A percentile compares a stretch with the other conserved stretches of the same genome.
Evolutionary conservation across 805 yeast species (phyloP).

Genomic region (Starmerella sp.): DNA sequence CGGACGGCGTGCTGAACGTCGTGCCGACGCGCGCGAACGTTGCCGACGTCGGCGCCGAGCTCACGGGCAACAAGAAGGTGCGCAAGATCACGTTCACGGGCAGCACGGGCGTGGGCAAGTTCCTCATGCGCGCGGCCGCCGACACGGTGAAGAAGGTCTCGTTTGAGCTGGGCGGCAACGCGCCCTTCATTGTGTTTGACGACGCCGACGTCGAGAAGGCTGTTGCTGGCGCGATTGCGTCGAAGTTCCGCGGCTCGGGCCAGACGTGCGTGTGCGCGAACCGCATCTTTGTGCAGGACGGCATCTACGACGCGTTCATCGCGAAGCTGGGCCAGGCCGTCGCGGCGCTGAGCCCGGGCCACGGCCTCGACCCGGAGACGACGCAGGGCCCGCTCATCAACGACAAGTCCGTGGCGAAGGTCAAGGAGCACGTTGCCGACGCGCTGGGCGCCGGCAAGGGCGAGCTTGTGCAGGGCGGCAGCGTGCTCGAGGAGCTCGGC

Average conservation of each 20-base stretch:
- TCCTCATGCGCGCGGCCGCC: slow-evolving; percentile 49
- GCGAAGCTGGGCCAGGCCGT: slow-evolving; percentile 39
- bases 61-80: slow-evolving; percentile 46
- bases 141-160: slow-evolving; percentile 58
- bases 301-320: slow-evolving; percentile 52
- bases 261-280: slow-evolving; percentile 78
- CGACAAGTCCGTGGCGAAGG: slow-evolving; percentile 49
- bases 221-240: slow-evolving; percentile 50
- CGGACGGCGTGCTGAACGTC: slow-evolving; percentile 57
- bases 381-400: slow-evolving; percentile 74
- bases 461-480: slow-evolving; percentile 51
- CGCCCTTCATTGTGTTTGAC: slow-evolving; percentile 64
- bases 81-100: slow-evolving; percentile 70
- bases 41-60: slow-evolving; percentile 40
- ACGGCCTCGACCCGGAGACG: slow-evolving; percentile 45
- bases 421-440: slow-evolving; percentile 50
- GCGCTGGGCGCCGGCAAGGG: slow-evolving; percentile 54
- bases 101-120: slow-evolving; percentile 60
- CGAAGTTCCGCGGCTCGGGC: slow-evolving; percentile 66
- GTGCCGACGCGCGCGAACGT: slow-evolving; percentile 34
- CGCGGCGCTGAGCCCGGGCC: slow-evolving; percentile 41
- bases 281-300: slow-evolving; percentile 53
- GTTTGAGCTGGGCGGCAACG: slow-evolving; percentile 71
- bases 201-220: slow-evolving; percentile 62
- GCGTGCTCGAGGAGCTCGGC: slow-evolving; percentile 43